Evolutionary conservation across 1,284 basidiomycete species (phyloP).

Genomic region (Papiliotrema terrestris): DNA sequence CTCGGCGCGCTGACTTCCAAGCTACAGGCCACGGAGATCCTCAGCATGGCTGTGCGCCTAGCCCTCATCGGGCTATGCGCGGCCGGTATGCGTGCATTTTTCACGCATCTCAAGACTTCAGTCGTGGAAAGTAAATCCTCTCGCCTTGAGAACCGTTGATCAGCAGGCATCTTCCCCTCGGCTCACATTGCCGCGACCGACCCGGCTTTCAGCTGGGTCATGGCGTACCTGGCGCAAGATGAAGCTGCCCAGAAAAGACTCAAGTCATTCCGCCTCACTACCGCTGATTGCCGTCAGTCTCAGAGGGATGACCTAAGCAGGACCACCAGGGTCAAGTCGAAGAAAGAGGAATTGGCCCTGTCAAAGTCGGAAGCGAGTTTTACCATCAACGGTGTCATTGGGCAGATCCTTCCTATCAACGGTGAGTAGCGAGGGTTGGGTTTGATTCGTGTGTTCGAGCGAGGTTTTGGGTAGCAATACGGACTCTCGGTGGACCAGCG

Average conservation of each 20-base stretch:
- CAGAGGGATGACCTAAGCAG: not conserved
- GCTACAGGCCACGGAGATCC: not conserved
- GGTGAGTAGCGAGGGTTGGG: constrained; percentile 12
- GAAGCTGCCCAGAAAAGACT: constrained; percentile 19
- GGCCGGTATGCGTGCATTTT: not conserved
- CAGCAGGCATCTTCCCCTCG: constrained; percentile 18
- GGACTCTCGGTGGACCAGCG: too few species aligned
- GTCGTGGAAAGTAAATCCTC: not conserved
- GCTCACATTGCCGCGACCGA: constrained; percentile 19
- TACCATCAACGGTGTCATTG: constrained; percentile 16
- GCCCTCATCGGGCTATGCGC: not conserved
- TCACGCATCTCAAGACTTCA: not conserved
- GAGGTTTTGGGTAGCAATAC: too few species aligned
- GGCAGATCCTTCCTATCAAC: constrained; percentile 21
- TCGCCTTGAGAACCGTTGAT: not conserved
- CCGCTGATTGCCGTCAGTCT: constrained; percentile 9
- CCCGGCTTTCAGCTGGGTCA: constrained; percentile 26
- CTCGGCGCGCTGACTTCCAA: not conserved
- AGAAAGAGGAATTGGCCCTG: not conserved
- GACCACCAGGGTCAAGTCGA: not conserved
- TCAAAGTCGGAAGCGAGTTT: constrained; percentile 11
- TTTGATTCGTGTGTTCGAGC: not conserved
- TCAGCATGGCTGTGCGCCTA: not conserved
- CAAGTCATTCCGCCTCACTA: constrained; percentile 20
- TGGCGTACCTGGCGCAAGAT: constrained; percentile 27